Conservation (phyloP, 306 rosid species). For the Leucaena leucocephala region DNA sequence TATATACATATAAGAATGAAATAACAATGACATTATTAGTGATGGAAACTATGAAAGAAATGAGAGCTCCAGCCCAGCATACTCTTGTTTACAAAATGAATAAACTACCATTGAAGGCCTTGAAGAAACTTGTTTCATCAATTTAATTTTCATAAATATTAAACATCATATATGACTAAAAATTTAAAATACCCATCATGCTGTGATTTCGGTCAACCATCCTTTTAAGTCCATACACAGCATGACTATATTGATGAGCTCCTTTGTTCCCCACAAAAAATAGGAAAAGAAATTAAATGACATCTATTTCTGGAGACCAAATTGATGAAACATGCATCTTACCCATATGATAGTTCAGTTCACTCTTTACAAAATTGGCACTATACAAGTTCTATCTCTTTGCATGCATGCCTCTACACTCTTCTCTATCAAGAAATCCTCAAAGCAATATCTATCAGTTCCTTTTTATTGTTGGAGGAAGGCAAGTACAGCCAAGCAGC, state of each 20-base stretch:
- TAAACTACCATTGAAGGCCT: background rate
- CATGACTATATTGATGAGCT: background rate
- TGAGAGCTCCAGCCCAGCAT: slow-evolving; percentile 27
- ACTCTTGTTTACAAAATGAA: slow-evolving; percentile 33
- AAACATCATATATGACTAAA: background rate
- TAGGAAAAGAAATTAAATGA: background rate
- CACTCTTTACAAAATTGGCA: slow-evolving; percentile 36
- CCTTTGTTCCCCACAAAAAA: background rate
- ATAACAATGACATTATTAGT: background rate
- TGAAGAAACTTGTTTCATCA: background rate
- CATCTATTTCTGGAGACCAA: background rate
- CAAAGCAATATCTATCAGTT: slow-evolving; percentile 7
- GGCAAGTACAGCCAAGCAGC: slow-evolving; percentile 8
- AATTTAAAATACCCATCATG: background rate
- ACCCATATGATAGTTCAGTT: background rate
- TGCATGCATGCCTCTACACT: slow-evolving; percentile 22
- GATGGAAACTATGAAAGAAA: background rate
- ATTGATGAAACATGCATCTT: slow-evolving; percentile 8
- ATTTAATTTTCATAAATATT: background rate
- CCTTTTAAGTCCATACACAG: background rate
- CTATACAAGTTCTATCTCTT: slow-evolving; percentile 46
- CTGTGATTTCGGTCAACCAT: background rate
- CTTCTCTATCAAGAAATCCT: background rate
- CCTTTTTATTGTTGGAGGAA: slow-evolving; percentile 37
- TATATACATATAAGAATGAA: background rate